Evolutionary conservation across 352 stramenopile species (phyloP), one percentile per base, ranked within the genome.

Genomic region (Globisporangium cylindrosporum): DNA sequence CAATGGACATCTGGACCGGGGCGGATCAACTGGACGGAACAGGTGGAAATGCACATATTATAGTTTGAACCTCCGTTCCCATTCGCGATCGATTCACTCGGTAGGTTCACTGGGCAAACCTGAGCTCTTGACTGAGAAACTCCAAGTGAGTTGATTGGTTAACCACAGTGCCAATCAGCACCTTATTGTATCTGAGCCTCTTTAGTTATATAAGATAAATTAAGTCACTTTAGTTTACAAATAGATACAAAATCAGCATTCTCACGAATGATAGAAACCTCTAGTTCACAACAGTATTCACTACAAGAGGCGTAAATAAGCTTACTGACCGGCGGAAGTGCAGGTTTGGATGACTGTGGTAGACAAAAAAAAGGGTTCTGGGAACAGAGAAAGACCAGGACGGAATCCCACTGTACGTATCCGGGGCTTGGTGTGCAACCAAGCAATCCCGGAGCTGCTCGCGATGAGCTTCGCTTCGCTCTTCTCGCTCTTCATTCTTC

Each of bases 401-500:
- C 1, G 3, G 43, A 51, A n/a, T 51, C 18, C 43, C 6, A 51
- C 43, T 51, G 43, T 22, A 22, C 43, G 15, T n/a, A 18, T 49
- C 14, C 4, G 0, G 3, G 38, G 41, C 41, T 49, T 49, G 41
- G 29, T 32, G 15, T 48, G 41, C 20, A 46, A 46, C 38, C 12
- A 8, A n/a, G 14, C 41, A 7, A 18, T 22, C 36, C 10, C 14
- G 29, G 36, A 46, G 38, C 12, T 46, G 12, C 38, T 46, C 38
- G 43, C 41, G 29, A 32, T 32, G 29, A 32, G 5, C 15, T 2
- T 22, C 38, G 56, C 29, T 12, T 22, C 7, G 20, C 41, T 36
- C 34, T 22, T 61, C 55, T 15, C 54, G 15, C 9, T 61, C 56
- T 48, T 48, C 60, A 66, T 62, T 68, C 62, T 29, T 15, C 62